These are phyloP conservation scores for Lactuca sativa DNA, from an alignment of 129 eudicot species.

Conservation along the genomic window DNA sequence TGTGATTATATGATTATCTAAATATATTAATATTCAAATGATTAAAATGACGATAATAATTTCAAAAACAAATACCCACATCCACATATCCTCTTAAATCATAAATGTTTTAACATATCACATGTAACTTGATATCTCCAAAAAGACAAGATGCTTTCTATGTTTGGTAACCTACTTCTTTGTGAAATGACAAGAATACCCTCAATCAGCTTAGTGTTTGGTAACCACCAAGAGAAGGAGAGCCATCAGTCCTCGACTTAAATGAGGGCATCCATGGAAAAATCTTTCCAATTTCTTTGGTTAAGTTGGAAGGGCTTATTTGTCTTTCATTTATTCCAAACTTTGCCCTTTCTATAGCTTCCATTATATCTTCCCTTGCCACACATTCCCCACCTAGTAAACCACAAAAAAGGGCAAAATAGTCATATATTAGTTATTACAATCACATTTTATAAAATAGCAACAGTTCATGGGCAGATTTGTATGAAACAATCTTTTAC, in stretches of 20 bases:
- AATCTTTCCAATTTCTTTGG: constrained; percentile 76
- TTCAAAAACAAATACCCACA: neutral
- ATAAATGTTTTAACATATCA: neutral
- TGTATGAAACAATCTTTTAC: neutral
- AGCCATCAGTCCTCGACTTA: constrained; percentile 49
- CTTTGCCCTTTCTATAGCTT: constrained; percentile 96
- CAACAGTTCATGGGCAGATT: neutral
- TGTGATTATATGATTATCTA: too few relatives aligned
- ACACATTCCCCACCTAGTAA: constrained; percentile 77
- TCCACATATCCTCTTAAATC: neutral
- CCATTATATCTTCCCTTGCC: constrained; percentile 95
- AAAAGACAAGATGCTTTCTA: constrained; percentile 3
- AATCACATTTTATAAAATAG: constrained; percentile 8
- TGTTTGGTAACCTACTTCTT: neutral
- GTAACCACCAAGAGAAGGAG: constrained; percentile 58
- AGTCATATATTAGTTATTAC: neutral
- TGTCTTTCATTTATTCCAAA: constrained; percentile 88
- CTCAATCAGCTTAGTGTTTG: constrained; percentile 67
- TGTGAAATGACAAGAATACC: neutral
- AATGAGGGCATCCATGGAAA: constrained; percentile 96
- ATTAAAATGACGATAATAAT: too few relatives aligned
- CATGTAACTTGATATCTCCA: neutral
- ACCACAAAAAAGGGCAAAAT: constrained; percentile 13
- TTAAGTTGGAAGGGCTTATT: constrained; percentile 42
- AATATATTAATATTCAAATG: neutral